Conservation (phyloP, 805 yeast species). For the Zygosaccharomyces lentus region DNA sequence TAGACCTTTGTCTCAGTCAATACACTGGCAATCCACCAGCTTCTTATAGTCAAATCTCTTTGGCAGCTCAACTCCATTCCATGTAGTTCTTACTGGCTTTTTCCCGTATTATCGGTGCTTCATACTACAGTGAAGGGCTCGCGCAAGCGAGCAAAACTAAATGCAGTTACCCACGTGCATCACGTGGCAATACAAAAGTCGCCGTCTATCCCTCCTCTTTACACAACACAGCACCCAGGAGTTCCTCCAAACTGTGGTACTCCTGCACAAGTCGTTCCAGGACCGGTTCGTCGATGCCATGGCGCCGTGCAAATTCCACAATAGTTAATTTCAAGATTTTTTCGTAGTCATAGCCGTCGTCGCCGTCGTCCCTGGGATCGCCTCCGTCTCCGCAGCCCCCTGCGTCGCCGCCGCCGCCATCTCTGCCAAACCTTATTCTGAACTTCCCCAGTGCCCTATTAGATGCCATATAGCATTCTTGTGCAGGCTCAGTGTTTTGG, state of each 20-base stretch:
- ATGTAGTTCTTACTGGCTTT: not conserved
- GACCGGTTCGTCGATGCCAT: slow-evolving; percentile 3
- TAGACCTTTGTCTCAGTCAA: not conserved
- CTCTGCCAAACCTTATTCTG: not conserved
- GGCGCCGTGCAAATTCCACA: not conserved
- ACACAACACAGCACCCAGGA: not conserved
- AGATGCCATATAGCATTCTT: slow-evolving; percentile 3
- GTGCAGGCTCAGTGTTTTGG: slow-evolving; percentile 2
- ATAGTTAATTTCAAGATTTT: slow-evolving; percentile 4
- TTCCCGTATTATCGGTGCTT: slow-evolving; percentile 1
- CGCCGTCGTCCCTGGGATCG: not conserved
- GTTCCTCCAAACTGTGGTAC: slow-evolving; percentile 7
- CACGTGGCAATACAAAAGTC: slow-evolving; percentile 2
- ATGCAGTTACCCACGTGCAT: not conserved
- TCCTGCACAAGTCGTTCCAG: slow-evolving; percentile 4
- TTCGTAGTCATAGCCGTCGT: slow-evolving; percentile 4
- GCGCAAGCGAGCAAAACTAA: slow-evolving; percentile 5
- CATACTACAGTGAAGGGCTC: not conserved
- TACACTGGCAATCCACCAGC: not conserved
- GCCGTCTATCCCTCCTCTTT: not conserved
- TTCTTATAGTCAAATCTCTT: not conserved
- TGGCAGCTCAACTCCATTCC: not conserved
- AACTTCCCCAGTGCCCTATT: slow-evolving; percentile 5
- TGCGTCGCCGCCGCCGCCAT: not conserved
- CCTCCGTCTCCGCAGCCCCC: not conserved